Percentiles rank a stretch among this genome's conserved stretches.
phyloP scores from a whole-genome alignment of 176 grass and related monocot species.

The Phoenix dactylifera region DNA sequence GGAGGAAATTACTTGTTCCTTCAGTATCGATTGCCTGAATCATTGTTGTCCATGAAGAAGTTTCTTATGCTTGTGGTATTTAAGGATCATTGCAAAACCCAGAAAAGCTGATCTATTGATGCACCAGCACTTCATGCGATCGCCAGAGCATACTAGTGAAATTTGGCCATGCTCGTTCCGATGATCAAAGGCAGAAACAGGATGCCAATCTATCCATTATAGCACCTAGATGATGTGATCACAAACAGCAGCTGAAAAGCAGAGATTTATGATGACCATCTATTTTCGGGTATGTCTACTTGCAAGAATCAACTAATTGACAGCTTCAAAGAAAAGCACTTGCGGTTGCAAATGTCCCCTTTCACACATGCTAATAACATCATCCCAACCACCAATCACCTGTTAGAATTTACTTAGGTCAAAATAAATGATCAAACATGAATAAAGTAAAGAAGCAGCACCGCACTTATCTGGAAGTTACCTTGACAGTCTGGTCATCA shows the following conservation, averaged over 20 bases:
- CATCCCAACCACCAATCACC: slow-evolving; percentile 77
- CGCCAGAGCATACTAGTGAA: slow-evolving; percentile 6
- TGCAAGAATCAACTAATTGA: slow-evolving; percentile 21
- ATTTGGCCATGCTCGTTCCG: too few relatives aligned
- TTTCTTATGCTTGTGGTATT: slow-evolving; percentile 18
- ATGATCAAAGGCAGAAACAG: too few relatives aligned
- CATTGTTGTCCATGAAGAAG: slow-evolving; percentile 1
- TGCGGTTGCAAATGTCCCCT: slow-evolving; percentile 97
- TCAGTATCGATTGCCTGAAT: slow-evolving; percentile 1
- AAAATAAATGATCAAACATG: not conserved
- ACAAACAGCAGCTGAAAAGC: not conserved
- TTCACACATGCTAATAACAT: slow-evolving; percentile 84
- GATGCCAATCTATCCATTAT: too few relatives aligned
- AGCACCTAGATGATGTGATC: not conserved
- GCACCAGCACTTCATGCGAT: slow-evolving; percentile 8
- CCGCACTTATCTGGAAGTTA: slow-evolving; percentile 17
- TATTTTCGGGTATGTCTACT: not conserved
- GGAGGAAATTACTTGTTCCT: slow-evolving; percentile 4
- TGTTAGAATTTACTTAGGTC: slow-evolving; percentile 26
- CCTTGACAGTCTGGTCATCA: slow-evolving; percentile 99
- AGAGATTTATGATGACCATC: too few relatives aligned
- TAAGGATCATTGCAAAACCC: not conserved
- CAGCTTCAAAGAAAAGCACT: slow-evolving; percentile 92
- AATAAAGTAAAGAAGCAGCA: not conserved
- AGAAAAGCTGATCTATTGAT: slow-evolving; percentile 2